Conservation (phyloP, 495 filamentous ascomycete species). For the Aspergillus carlsbadensis region DNA sequence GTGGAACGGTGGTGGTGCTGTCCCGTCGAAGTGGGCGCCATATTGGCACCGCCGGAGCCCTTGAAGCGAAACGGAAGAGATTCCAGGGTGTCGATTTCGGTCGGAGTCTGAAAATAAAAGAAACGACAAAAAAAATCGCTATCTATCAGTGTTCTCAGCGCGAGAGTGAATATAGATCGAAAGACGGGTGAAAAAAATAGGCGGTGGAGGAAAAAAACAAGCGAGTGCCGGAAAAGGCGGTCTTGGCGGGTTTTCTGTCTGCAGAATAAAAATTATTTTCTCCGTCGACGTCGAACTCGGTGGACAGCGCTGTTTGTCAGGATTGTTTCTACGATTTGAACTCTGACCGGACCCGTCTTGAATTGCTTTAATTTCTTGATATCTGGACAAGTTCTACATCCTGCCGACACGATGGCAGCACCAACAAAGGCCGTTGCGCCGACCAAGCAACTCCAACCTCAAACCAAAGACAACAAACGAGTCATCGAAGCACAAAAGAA, state of each 20-base stretch:
- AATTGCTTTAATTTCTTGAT: too few relatives aligned
- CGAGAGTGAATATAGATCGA: conserved; percentile 10
- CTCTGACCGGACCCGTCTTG: not conserved
- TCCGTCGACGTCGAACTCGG: not conserved
- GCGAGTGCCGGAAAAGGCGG: conserved; percentile 17
- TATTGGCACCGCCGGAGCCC: conserved; percentile 64
- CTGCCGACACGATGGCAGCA: conserved; percentile 22
- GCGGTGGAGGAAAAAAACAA: conserved; percentile 23
- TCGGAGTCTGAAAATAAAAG: not conserved
- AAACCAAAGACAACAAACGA: conserved; percentile 36
- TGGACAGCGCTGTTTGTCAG: not conserved
- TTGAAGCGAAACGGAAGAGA: conserved; percentile 88
- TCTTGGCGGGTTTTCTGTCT: conserved; percentile 27
- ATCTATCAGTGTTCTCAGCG: conserved; percentile 6
- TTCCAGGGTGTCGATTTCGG: conserved; percentile 31
- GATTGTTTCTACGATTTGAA: not conserved
- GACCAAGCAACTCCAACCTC: conserved; percentile 21
- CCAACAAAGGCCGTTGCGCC: conserved; percentile 33
- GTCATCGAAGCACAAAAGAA: conserved; percentile 64
- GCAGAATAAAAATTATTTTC: conserved; percentile 25
- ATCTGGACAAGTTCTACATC: too few relatives aligned
- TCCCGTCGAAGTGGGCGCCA: conserved; percentile 47
- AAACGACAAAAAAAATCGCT: conserved; percentile 1
- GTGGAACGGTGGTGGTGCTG: conserved; percentile 93
- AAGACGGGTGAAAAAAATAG: conserved; percentile 20